These are phyloP conservation scores for Sphagnum magellanicum DNA, from an alignment of 228 moss, liverwort and hornwort species.

Conservation along the genomic window DNA sequence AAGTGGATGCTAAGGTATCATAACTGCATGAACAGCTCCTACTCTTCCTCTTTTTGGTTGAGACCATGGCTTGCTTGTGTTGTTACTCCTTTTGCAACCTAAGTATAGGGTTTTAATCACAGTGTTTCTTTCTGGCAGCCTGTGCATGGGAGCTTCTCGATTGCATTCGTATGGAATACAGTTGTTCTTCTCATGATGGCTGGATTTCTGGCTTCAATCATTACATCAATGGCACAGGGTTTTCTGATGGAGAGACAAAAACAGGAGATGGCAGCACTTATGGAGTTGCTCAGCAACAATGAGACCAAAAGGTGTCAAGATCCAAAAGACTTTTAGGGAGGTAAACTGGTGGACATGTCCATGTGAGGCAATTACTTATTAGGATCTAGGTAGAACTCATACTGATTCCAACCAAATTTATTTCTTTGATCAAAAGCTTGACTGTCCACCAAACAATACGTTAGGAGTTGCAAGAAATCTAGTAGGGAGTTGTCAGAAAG, in stretches of 20 bases:
- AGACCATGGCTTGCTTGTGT: not conserved
- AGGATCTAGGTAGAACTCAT: not conserved
- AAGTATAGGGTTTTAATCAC: too few relatives aligned
- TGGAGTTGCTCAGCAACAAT: slow-evolving; percentile 13
- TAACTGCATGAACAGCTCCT: too few relatives aligned
- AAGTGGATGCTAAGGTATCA: slow-evolving; percentile 27
- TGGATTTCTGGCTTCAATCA: slow-evolving; percentile 78
- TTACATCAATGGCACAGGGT: slow-evolving; percentile 76
- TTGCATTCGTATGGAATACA: slow-evolving; percentile 66
- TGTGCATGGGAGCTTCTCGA: slow-evolving; percentile 37
- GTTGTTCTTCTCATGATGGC: slow-evolving; percentile 81
- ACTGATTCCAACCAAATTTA: not conserved
- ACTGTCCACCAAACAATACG: not conserved
- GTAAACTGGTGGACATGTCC: not conserved
- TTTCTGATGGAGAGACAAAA: slow-evolving; percentile 73
- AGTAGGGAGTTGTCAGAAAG: not conserved
- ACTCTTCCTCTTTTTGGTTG: not conserved
- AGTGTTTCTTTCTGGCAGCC: not conserved
- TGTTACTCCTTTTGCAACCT: too few relatives aligned
- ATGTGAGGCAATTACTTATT: not conserved
- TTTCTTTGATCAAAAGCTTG: not conserved
- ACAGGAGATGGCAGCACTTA: slow-evolving; percentile 40
- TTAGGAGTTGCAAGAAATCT: not conserved
- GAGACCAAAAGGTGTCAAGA: slow-evolving; percentile 24
- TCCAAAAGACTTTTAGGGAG: not conserved